Evolutionary conservation across 805 yeast genomes (phyloP), one percentile per base, ranked within the genome.

Genomic region (Yarrowia bubula): DNA sequence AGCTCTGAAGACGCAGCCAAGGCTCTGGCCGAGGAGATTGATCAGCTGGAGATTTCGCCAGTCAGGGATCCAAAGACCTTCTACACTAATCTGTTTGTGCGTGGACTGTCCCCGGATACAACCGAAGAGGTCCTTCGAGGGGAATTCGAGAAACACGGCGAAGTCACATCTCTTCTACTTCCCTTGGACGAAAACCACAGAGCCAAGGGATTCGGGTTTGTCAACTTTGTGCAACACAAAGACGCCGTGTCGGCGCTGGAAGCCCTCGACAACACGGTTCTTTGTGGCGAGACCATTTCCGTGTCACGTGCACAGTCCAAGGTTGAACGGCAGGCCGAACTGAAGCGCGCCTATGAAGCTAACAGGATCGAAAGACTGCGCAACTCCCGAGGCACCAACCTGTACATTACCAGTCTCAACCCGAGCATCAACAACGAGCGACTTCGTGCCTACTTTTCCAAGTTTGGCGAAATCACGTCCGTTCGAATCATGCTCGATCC

Each of bases 371-470:
- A 65, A 46, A 66, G 62, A 7, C 22, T 44, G 0, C 81, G 82
- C 8, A 75, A 77, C 63, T 82, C 77, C 69, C 91, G 86, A 72
- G 91, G 87, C 69, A 84, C 91, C 5, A 89, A 89, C 74, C 78
- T 89, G 50, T 89, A 89, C 72, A 85, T 89, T 39, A 87, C 85
- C 67, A 84, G 85, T 71, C 75, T 89, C 43, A 87, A 89, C 6
- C 69, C 79, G 11, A 68, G 78, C 4, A 83, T 86, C 73, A 79
- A 77, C 61, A 91, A 89, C 73, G 78, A 81, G 18, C 86, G 83
- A 68, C 75, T 85, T 37, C 65, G 70, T 32, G 72, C 75, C 2
- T 75, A 80, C 65, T 85, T 84, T 70, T 70, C 73, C 18, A 69
- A 71, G 60, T 84, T 75, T 72, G 89, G 89, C 13, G 77, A 75